Evolutionary conservation across 164 flowering plant species (phyloP).

Genomic region (Vitis cinerea): DNA sequence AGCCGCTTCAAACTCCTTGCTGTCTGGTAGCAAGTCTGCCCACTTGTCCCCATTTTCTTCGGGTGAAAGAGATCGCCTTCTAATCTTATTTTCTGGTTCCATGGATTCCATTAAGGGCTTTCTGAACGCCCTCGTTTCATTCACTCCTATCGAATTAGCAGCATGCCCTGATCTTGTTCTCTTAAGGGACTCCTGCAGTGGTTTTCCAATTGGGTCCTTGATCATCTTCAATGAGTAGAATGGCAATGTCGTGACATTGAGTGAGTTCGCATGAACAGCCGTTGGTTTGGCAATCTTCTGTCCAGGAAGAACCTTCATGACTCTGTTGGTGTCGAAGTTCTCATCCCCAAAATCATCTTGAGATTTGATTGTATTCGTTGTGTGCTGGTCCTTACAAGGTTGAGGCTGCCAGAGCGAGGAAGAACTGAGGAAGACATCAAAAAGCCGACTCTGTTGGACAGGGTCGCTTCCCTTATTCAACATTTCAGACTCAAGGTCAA

Average conservation of each 20-base stretch:
- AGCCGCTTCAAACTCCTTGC: slow-evolving; percentile 81
- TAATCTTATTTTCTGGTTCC: slow-evolving; percentile 44
- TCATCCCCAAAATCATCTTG: slow-evolving; percentile 63
- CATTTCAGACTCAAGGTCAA: slow-evolving; percentile 78
- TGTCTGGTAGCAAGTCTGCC: slow-evolving; percentile 59
- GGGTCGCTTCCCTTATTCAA: slow-evolving; percentile 63
- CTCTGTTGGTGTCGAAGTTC: slow-evolving; percentile 36
- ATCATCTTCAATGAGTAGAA: slow-evolving; percentile 47
- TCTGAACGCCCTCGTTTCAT: slow-evolving; percentile 7
- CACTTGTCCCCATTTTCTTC: slow-evolving; percentile 36
- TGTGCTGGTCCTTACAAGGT: slow-evolving; percentile 67
- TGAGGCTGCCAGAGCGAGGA: slow-evolving; percentile 98
- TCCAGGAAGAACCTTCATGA: slow-evolving; percentile 16
- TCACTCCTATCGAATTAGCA: slow-evolving; percentile 13
- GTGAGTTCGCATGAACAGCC: slow-evolving; percentile 32
- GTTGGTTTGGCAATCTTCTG: slow-evolving; percentile 22
- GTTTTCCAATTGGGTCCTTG: slow-evolving; percentile 23
- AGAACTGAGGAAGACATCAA: slow-evolving; percentile 76
- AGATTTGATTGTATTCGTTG: slow-evolving; percentile 10
- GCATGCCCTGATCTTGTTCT: slow-evolving; percentile 68
- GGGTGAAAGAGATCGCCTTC: slow-evolving; percentile 42
- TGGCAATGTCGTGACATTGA: slow-evolving; percentile 71
- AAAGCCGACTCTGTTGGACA: slow-evolving; percentile 69
- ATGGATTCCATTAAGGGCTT: slow-evolving; percentile 10
- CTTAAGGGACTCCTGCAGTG: slow-evolving; percentile 54